Evolutionary conservation across 2,329 filamentous ascomycete genomes (phyloP).

Genomic region (Clarireedia sp.): DNA sequence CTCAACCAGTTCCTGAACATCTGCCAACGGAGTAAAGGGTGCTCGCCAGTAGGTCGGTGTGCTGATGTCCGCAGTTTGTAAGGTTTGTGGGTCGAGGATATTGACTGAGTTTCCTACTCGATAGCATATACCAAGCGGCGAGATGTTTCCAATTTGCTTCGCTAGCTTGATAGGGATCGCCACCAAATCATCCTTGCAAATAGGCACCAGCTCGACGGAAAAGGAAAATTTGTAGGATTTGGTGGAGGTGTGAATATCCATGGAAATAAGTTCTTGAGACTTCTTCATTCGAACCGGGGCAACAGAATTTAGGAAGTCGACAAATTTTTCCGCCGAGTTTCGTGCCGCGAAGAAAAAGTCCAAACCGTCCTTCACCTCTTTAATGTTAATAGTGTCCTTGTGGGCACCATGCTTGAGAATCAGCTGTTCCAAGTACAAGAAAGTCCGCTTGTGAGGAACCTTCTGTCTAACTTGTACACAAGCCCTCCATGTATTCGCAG

Average conservation of each 20-base stretch:
- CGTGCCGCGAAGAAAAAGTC: conserved; percentile 90
- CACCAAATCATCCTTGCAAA: conserved; percentile 97
- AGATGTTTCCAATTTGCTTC: conserved; percentile 80
- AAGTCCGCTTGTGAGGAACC: conserved; percentile 87
- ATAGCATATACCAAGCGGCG: conserved; percentile 77
- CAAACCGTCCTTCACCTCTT: conserved; percentile 89
- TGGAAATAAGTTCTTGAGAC: conserved; percentile 86
- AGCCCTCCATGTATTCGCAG: conserved; percentile 90
- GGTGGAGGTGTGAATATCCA: conserved; percentile 82
- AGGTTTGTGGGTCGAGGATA: conserved; percentile 80
- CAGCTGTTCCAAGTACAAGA: conserved; percentile 79
- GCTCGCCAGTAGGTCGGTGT: conserved; percentile 82
- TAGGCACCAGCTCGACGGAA: conserved; percentile 81
- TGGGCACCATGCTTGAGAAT: conserved; percentile 92
- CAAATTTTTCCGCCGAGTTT: conserved; percentile 87
- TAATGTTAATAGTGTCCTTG: conserved; percentile 93
- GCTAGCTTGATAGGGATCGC: conserved; percentile 84
- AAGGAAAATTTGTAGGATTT: conserved; percentile 94
- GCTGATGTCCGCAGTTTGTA: conserved; percentile 82
- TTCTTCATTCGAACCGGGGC: conserved; percentile 73
- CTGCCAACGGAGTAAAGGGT: conserved; percentile 76
- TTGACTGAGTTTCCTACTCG: conserved; percentile 85
- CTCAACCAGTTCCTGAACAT: conserved; percentile 78
- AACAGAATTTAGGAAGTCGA: conserved; percentile 82
- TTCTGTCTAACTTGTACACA: conserved; percentile 94